phyloP scores from a whole-genome alignment of 371 early-diverging fungal species.

The Rhizopus sp. region DNA sequence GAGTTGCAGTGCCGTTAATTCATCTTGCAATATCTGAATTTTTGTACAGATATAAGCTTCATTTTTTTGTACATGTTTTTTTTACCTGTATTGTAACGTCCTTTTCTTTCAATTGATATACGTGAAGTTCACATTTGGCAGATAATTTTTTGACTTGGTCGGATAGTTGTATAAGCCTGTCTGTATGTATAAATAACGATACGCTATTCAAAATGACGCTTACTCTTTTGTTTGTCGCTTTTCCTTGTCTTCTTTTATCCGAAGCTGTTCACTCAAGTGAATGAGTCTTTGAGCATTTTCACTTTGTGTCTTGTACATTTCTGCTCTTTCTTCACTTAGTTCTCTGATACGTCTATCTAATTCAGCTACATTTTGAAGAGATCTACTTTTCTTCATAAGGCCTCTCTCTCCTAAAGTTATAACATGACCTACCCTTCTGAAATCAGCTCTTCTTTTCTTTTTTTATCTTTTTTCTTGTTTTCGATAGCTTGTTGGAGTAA shows the following conservation, averaged over 20 bases:
- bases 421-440: not conserved
- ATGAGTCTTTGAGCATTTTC: constrained; percentile 90
- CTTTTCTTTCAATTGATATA: constrained; percentile 77
- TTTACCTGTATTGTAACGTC: constrained; percentile 81
- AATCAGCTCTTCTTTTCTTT: not conserved
- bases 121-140: constrained; percentile 54
- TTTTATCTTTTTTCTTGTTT: constrained; percentile 18
- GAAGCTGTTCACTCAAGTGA: constrained; percentile 77
- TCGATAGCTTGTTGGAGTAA: constrained; percentile 30
- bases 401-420: constrained; percentile 20
- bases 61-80: not conserved
- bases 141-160: constrained; percentile 40
- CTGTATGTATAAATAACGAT: constrained; percentile 2
- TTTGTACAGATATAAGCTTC: not conserved
- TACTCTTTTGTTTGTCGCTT: constrained; percentile 73
- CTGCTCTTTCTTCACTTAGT: constrained; percentile 85
- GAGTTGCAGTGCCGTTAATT: constrained; percentile 85
- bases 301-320: constrained; percentile 90
- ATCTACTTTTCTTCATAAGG: constrained; percentile 38
- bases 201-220: constrained; percentile 6
- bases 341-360: constrained; percentile 73
- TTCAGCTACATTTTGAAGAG: constrained; percentile 53
- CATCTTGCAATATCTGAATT: constrained; percentile 79
- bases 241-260: constrained; percentile 65
- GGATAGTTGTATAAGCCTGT: constrained; percentile 53